Conservation (phyloP, 495 filamentous ascomycete species). For the Lasiosphaeria hispida region DNA sequence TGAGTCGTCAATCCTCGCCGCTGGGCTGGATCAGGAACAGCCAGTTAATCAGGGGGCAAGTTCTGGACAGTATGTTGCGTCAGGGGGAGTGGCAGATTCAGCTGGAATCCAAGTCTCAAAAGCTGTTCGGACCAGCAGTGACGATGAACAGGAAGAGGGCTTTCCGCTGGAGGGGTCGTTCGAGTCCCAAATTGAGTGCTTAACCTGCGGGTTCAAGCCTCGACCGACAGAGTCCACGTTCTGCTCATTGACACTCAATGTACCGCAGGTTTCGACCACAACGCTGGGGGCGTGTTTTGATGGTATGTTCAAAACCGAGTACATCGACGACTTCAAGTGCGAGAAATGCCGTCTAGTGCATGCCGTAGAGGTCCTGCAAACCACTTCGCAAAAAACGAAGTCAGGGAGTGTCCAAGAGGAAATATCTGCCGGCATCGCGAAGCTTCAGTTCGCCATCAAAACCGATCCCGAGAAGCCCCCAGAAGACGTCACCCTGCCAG, state of each 20-base stretch:
- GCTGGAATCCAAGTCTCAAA: too few species aligned
- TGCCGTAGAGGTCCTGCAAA: slow-evolving; percentile 46
- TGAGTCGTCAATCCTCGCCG: not conserved
- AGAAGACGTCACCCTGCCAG: slow-evolving; percentile 70
- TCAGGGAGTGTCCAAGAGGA: slow-evolving; percentile 46
- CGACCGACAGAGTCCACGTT: slow-evolving; percentile 79
- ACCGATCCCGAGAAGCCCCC: slow-evolving; percentile 76
- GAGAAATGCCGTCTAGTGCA: slow-evolving; percentile 87
- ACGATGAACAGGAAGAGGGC: slow-evolving; percentile 55
- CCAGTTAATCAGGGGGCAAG: not conserved
- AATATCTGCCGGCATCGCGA: slow-evolving; percentile 48
- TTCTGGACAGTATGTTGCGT: too few species aligned
- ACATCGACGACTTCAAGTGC: slow-evolving; percentile 95
- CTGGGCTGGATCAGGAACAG: not conserved
- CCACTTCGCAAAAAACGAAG: slow-evolving; percentile 36
- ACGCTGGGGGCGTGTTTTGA: slow-evolving; percentile 72
- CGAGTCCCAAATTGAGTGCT: slow-evolving; percentile 91
- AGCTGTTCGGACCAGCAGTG: not conserved
- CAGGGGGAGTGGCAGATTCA: too few species aligned
- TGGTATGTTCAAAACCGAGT: slow-evolving; percentile 87
- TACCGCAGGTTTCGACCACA: slow-evolving; percentile 65
- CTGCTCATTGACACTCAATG: slow-evolving; percentile 87
- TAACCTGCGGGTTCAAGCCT: slow-evolving; percentile 84
- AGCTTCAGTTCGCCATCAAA: slow-evolving; percentile 60
- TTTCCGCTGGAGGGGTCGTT: slow-evolving; percentile 85